Evolutionary conservation across 2,329 filamentous ascomycete species (phyloP).

Genomic region (Penicillium verrucosum): DNA sequence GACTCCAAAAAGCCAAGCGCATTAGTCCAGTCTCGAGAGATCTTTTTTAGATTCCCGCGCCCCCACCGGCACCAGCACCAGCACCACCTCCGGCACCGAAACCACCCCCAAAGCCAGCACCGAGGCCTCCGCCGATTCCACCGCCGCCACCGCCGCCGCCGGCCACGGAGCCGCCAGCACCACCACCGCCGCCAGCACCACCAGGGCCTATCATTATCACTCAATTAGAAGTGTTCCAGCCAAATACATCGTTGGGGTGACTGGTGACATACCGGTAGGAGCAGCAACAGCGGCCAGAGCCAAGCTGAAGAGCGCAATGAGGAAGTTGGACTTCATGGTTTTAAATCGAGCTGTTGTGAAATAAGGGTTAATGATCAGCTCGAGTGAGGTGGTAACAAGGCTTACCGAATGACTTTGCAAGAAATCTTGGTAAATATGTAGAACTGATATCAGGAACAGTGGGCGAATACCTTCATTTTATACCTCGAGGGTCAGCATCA

Average conservation of each 20-base stretch:
- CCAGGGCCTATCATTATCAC: not conserved
- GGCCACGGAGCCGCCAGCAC: not conserved
- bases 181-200: not conserved
- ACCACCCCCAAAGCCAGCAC: slow-evolving; percentile 1
- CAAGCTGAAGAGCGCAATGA: slow-evolving; percentile 2
- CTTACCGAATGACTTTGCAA: not conserved
- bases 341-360: not conserved
- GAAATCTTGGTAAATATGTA: not conserved
- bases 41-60: not conserved
- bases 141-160: slow-evolving; percentile 2
- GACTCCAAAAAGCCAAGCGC: not conserved
- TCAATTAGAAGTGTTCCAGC: not conserved
- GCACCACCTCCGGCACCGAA: not conserved
- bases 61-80: not conserved
- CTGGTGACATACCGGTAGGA: not conserved
- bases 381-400: not conserved
- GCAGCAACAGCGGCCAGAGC: slow-evolving; percentile 4
- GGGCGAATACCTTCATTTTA: not conserved
- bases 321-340: slow-evolving; percentile 5
- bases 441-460: not conserved
- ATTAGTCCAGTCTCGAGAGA: not conserved
- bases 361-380: not conserved
- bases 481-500: not conserved
- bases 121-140: slow-evolving; percentile 1
- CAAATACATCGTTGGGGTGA: too few species aligned